A percentile compares a stretch with the other conserved stretches of the same genome.
These are phyloP conservation scores for Cardamine chenopodiifolia DNA, from an alignment of 345 rosid species.

Conservation along the genomic window DNA sequence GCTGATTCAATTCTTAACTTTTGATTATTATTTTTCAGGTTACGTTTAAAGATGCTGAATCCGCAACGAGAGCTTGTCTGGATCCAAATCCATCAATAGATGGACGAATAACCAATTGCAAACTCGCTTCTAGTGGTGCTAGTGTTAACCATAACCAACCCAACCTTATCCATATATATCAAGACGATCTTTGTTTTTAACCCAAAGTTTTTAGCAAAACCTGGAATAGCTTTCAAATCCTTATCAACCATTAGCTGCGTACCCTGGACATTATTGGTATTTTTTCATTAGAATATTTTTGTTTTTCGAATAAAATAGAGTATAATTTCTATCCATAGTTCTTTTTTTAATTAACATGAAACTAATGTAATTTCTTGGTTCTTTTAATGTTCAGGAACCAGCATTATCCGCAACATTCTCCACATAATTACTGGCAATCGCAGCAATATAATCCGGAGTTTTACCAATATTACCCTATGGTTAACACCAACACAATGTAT, in stretches of 20 bases:
- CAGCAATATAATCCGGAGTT: neutral
- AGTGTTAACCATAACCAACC: neutral
- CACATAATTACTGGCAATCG: neutral
- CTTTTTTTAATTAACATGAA: neutral
- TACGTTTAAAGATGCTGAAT: conserved; percentile 65
- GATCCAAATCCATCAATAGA: conserved; percentile 59
- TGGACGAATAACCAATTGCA: conserved; percentile 64
- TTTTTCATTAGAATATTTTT: neutral
- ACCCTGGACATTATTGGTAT: neutral
- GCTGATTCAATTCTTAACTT: neutral
- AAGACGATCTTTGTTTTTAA: neutral
- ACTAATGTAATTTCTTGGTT: neutral
- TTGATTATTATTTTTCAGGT: conserved; percentile 40
- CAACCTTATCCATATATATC: neutral
- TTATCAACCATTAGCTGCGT: neutral
- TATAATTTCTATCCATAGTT: neutral
- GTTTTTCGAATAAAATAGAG: neutral
- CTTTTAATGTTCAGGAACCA: conserved; percentile 19
- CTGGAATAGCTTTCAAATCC: neutral
- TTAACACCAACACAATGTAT: neutral
- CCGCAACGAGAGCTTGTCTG: conserved; percentile 60
- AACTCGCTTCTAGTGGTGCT: conserved; percentile 51
- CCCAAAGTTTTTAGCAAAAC: neutral
- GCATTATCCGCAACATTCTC: neutral
- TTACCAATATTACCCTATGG: neutral